Base-by-base conservation (phyloP, 805 yeast species). In the Candida ovalis region DNA sequence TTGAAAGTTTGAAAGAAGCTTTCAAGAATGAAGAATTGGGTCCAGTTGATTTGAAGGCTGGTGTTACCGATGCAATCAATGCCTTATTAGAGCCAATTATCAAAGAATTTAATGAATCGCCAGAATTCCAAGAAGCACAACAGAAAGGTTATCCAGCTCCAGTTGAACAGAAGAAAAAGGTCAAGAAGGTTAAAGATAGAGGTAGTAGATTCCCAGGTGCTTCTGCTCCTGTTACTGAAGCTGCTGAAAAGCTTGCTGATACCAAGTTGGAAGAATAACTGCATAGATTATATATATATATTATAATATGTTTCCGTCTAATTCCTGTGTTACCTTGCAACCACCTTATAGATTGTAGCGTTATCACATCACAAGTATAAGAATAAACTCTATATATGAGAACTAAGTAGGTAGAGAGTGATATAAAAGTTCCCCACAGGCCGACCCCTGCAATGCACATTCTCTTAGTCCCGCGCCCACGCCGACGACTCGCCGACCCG, bases 31-130 rank as follows among this genome's bases (percentile, higher is more conserved):
- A 86, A 65, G 80, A 80, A 64, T 77, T 94, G 59, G 78, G 94
- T 33, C 98, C 99, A 27, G 94, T 89, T 27, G 99, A 94, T 69
- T 83, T 94, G 68, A 94, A 94, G 70, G 69, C 84, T 4, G 99
- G 99, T 69, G 92, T 92, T 45, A 75, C 96, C 43, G 96, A 84
- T 59, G 86, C 86, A 30, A 86, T 94, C 61, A 86, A 89, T 67
- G 81, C 67, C 41, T 74, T 94, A 48, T 78, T 94, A 59, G 91
- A 80, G 3, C 98, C 99, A 48, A 81, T 94, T 49, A 85, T 90
- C 66, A 82, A 78, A 51, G 88, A 81, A 50, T 87, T 72, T 59
- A 76, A 71, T 28, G 67, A 70, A 27, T 80, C 74, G 63, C 72
- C 77, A 40, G 96, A 86, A 57, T 91, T 86, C 73, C 85, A 80